Evolutionary conservation across 805 yeast genomes (phyloP).

Genomic region (Candida ulmi): DNA sequence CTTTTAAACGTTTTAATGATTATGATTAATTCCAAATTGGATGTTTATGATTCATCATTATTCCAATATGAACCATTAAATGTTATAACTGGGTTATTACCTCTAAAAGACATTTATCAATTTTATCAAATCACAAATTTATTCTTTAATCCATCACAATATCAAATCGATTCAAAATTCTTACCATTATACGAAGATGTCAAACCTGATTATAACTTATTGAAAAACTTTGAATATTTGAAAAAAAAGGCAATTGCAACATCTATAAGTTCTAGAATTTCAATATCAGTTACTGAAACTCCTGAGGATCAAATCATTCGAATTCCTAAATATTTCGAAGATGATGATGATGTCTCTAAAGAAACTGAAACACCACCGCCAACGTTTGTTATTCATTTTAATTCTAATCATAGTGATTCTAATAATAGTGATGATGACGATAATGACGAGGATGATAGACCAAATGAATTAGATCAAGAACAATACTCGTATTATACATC

Average conservation of each 20-base stretch:
- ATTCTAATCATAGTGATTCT: slow-evolving; percentile 4
- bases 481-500: neutral
- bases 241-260: neutral
- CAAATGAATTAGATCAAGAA: neutral
- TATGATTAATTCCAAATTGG: slow-evolving; percentile 15
- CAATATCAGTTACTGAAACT: slow-evolving; percentile 15
- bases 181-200: slow-evolving; percentile 16
- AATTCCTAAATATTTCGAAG: slow-evolving; percentile 14
- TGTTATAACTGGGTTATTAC: neutral
- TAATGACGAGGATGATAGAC: neutral
- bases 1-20: slow-evolving; percentile 5
- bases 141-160: slow-evolving; percentile 11
- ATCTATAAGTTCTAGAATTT: slow-evolving; percentile 8
- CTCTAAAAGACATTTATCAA: slow-evolving; percentile 10
- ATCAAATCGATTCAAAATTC: slow-evolving; percentile 9
- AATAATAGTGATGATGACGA: neutral
- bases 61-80: slow-evolving; percentile 6
- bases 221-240: slow-evolving; percentile 5
- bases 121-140: slow-evolving; percentile 11
- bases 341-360: slow-evolving; percentile 11
- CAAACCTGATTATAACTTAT: slow-evolving; percentile 15
- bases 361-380: slow-evolving; percentile 22
- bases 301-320: slow-evolving; percentile 20
- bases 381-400: slow-evolving; percentile 17
- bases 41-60: slow-evolving; percentile 8